Percentiles rank a stretch among this genome's conserved stretches.
Conservation (phyloP, 192 early-diverging fungal genomes). For the Linnemannia zychae region DNA sequence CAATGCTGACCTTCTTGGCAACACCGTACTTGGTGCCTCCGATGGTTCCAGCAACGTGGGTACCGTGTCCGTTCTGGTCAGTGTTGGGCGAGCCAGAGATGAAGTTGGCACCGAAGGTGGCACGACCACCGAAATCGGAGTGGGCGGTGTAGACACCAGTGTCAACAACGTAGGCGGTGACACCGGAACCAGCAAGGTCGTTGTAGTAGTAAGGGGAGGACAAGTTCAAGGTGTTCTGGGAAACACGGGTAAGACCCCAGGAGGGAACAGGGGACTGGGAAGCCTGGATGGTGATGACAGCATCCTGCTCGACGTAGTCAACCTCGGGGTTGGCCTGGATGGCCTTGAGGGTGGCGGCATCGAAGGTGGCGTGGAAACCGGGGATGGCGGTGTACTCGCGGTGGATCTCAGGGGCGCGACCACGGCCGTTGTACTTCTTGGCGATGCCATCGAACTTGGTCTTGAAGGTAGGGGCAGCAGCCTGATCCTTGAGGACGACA, state of each 20-base stretch:
- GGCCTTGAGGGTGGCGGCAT: conserved; percentile 39
- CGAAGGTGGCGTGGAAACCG: conserved; percentile 32
- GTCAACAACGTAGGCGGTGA: conserved; percentile 65
- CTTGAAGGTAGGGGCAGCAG: conserved; percentile 3
- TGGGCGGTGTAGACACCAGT: conserved; percentile 64
- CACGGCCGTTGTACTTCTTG: conserved; percentile 33
- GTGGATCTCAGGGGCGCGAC: conserved; percentile 30
- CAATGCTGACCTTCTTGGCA: conserved; percentile 77
- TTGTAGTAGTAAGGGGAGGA: conserved; percentile 46
- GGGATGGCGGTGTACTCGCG: conserved; percentile 21
- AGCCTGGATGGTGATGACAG: conserved; percentile 74
- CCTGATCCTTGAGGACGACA: conserved; percentile 51
- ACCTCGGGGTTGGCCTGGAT: conserved; percentile 61
- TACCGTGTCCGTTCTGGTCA: conserved; percentile 68
- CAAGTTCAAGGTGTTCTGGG: conserved; percentile 63
- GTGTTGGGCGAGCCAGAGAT: conserved; percentile 34
- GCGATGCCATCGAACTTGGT: conserved; percentile 48
- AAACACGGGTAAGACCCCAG: conserved; percentile 89
- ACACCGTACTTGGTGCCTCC: conserved; percentile 73
- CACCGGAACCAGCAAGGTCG: conserved; percentile 50
- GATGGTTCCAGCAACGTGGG: conserved; percentile 66
- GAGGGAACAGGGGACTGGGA: conserved; percentile 79
- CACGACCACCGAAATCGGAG: conserved; percentile 64
- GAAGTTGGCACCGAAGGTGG: conserved; percentile 59
- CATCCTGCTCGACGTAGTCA: conserved; percentile 86